Percentiles rank a stretch among this genome's conserved stretches.
Conservation (phyloP, 177 flowering plant genomes). For the Tripterygium wilfordii region DNA sequence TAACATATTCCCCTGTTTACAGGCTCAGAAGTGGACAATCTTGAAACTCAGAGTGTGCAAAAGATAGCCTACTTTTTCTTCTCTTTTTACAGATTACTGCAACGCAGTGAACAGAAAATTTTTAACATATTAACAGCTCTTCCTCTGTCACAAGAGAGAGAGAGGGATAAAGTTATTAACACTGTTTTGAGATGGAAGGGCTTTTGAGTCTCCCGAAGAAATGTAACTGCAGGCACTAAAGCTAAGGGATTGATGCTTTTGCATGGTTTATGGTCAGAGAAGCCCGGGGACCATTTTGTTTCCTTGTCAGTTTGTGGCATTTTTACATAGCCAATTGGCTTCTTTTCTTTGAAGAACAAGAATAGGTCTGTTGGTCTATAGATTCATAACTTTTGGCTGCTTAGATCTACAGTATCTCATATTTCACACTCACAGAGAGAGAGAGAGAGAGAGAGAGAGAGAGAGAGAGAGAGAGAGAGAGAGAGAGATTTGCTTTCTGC, state of each 20-base stretch:
- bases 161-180: constrained; percentile 11
- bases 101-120: constrained; percentile 15
- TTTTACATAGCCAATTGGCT: constrained; percentile 26
- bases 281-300: constrained; percentile 50
- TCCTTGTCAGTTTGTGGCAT: constrained; percentile 20
- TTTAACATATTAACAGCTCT: constrained; percentile 9
- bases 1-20: constrained; percentile 28
- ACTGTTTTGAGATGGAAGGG: constrained; percentile 14
- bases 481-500: constrained; percentile 7
- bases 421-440: constrained; percentile 7
- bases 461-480: constrained; percentile 5
- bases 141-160: constrained; percentile 9
- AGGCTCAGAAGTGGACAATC: constrained; percentile 35
- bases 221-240: constrained; percentile 32
- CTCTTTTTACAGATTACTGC: constrained; percentile 17
- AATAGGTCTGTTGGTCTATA: constrained; percentile 33
- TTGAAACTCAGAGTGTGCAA: constrained; percentile 47
- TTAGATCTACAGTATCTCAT: constrained; percentile 12
- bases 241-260: constrained; percentile 36
- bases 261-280: constrained; percentile 37
- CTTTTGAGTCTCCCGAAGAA: constrained; percentile 49
- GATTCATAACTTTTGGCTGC: constrained; percentile 27
- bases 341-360: constrained; percentile 26
- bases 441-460: constrained; percentile 6
- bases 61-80: constrained; percentile 46